phyloP scores from a whole-genome alignment of 2,329 filamentous ascomycete species.

The Byssothecium circinans region DNA sequence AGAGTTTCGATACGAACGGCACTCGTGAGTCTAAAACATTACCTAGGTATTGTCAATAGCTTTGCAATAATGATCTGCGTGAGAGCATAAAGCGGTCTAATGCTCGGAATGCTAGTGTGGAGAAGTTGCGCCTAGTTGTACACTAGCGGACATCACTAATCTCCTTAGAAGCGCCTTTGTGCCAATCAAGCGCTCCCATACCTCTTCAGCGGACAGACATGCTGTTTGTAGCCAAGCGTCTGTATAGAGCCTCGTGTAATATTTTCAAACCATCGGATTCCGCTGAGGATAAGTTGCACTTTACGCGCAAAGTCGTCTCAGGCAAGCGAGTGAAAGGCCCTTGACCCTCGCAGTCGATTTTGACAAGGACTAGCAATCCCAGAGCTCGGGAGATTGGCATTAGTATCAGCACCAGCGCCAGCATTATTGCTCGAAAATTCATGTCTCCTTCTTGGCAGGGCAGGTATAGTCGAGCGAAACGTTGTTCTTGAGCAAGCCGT shows the following conservation, averaged over 20 bases:
- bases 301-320: not conserved
- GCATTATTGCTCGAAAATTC: not conserved
- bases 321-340: not conserved
- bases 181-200: not conserved
- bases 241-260: not conserved
- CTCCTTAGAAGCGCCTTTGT: not conserved
- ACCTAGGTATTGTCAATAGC: not conserved
- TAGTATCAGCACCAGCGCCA: constrained; percentile 9
- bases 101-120: not conserved
- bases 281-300: not conserved
- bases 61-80: not conserved
- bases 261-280: not conserved
- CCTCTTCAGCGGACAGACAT: not conserved
- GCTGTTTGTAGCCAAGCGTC: constrained; percentile 1
- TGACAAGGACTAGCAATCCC: not conserved
- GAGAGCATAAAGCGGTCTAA: not conserved
- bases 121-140: not conserved
- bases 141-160: not conserved
- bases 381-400: constrained; percentile 7
- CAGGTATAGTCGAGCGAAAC: constrained; percentile 3
- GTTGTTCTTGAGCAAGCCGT: constrained; percentile 1
- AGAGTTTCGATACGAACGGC: too few species aligned
- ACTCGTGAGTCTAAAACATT: too few species aligned
- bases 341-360: not conserved
- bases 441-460: not conserved